These are phyloP conservation scores for Gnomoniopsis sp. DNA, from an alignment of 2,329 filamentous ascomycete species.

Conservation along the genomic window DNA sequence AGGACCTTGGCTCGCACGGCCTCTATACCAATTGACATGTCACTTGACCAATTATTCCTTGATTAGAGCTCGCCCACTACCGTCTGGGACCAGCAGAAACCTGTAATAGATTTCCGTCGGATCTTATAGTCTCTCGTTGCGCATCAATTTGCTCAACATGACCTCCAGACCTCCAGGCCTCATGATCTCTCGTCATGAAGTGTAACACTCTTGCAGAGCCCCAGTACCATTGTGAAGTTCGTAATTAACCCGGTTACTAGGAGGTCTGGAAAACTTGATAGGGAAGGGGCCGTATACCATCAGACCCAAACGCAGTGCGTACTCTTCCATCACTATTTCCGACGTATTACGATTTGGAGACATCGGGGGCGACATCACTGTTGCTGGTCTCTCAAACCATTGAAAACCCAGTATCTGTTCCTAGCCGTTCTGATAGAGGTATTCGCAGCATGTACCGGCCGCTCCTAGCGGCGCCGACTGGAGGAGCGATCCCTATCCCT, in stretches of 20 bases:
- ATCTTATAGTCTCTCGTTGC: neutral
- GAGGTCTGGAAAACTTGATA: neutral
- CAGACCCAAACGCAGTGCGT: neutral
- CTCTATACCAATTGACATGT: too few species aligned
- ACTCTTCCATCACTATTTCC: neutral
- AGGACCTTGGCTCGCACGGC: neutral
- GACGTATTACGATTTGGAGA: neutral
- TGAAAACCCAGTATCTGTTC: neutral
- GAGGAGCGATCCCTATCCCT: conserved; percentile 17
- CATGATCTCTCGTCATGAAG: neutral
- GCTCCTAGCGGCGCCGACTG: conserved; percentile 18
- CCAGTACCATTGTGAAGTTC: neutral
- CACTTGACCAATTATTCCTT: neutral
- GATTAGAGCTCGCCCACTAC: neutral
- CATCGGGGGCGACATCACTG: neutral
- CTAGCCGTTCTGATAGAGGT: neutral
- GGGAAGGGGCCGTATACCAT: neutral
- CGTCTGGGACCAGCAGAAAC: neutral
- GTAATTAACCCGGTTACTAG: neutral
- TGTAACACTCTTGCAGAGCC: neutral
- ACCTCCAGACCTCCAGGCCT: neutral
- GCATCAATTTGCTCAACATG: neutral
- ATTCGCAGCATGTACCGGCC: neutral
- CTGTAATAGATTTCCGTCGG: neutral
- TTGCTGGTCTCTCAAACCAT: neutral